A percentile compares a stretch with the other conserved stretches of the same genome.
Evolutionary conservation across 1,284 basidiomycete species (phyloP).

Genomic region (Cryptococcus hybrid): DNA sequence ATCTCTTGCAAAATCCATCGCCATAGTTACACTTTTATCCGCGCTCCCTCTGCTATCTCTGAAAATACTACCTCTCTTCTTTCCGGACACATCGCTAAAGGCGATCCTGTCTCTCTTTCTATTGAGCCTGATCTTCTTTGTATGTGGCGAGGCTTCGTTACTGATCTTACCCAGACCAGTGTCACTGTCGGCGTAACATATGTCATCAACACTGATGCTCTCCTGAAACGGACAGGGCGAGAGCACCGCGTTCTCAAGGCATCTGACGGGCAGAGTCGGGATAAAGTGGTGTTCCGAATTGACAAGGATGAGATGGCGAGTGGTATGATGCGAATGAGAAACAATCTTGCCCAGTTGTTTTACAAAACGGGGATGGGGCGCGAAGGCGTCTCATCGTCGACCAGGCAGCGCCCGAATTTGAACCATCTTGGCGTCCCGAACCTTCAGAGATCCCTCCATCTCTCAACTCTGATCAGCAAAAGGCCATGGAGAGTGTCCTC

Average conservation of each 20-base stretch:
- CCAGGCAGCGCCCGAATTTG: slow-evolving; percentile 66
- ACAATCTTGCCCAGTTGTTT: slow-evolving; percentile 88
- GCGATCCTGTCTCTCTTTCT: slow-evolving; percentile 81
- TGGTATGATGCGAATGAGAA: slow-evolving; percentile 82
- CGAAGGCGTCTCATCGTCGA: slow-evolving; percentile 74
- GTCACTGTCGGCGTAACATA: slow-evolving; percentile 81
- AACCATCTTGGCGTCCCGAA: slow-evolving; percentile 38
- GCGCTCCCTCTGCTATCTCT: slow-evolving; percentile 28
- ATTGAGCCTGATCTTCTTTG: slow-evolving; percentile 81
- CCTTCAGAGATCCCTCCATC: slow-evolving; percentile 38
- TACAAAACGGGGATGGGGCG: slow-evolving; percentile 64
- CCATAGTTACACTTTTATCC: slow-evolving; percentile 66
- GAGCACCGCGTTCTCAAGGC: slow-evolving; percentile 14
- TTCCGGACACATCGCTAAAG: slow-evolving; percentile 70
- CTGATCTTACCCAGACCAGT: slow-evolving; percentile 63
- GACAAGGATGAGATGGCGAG: slow-evolving; percentile 89
- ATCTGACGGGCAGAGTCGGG: slow-evolving; percentile 11
- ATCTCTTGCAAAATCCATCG: slow-evolving; percentile 50
- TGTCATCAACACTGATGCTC: slow-evolving; percentile 60
- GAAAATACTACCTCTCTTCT: slow-evolving; percentile 57
- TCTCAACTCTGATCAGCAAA: slow-evolving; percentile 73
- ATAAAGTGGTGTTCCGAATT: slow-evolving; percentile 68
- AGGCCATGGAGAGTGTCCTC: slow-evolving; percentile 71
- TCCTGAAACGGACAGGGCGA: slow-evolving; percentile 52
- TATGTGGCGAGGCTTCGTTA: slow-evolving; percentile 78